Conservation (phyloP, 495 filamentous ascomycete species). For the Cenococcum geophilum region DNA sequence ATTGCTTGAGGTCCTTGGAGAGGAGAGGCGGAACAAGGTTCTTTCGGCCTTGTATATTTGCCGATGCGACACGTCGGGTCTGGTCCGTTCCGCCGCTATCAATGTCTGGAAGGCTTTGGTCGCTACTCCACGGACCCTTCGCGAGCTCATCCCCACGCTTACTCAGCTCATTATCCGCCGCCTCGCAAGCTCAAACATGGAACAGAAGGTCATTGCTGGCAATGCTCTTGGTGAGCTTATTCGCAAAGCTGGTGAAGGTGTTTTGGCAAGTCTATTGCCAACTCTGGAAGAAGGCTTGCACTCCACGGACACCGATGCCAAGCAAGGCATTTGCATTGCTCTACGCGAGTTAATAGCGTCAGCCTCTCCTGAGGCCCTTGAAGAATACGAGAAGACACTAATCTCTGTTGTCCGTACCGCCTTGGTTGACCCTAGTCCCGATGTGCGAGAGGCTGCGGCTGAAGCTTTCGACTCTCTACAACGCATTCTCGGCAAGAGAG, state of each 20-base stretch:
- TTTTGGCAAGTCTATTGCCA: conserved; percentile 79
- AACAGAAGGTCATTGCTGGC: conserved; percentile 96
- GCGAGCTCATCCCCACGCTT: conserved; percentile 89
- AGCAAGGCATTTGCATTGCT: conserved; percentile 95
- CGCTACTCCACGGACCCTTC: conserved; percentile 83
- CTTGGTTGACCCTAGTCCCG: conserved; percentile 78
- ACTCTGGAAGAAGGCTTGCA: conserved; percentile 90
- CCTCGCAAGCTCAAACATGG: conserved; percentile 91
- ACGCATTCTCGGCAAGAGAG: conserved; percentile 85
- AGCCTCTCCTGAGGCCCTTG: conserved; percentile 80
- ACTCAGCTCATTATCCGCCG: conserved; percentile 91
- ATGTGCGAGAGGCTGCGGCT: conserved; percentile 90
- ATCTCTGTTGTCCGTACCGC: conserved; percentile 92
- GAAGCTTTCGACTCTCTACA: conserved; percentile 96
- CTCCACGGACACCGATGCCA: conserved; percentile 86
- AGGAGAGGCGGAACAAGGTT: conserved; percentile 92
- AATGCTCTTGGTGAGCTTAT: conserved; percentile 96
- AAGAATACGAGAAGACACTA: conserved; percentile 90
- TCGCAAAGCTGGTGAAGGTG: conserved; percentile 89
- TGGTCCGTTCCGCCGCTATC: conserved; percentile 86
- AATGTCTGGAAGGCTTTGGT: conserved; percentile 96
- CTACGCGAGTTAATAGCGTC: conserved; percentile 87
- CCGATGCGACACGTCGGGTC: conserved; percentile 89
- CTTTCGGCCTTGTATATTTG: conserved; percentile 94
- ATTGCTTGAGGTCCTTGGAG: conserved; percentile 84